Percentiles rank a stretch among this genome's conserved stretches.
Evolutionary conservation across 108 stramenopile species (phyloP).

Genomic region (Nannochloropsis gaditana): DNA sequence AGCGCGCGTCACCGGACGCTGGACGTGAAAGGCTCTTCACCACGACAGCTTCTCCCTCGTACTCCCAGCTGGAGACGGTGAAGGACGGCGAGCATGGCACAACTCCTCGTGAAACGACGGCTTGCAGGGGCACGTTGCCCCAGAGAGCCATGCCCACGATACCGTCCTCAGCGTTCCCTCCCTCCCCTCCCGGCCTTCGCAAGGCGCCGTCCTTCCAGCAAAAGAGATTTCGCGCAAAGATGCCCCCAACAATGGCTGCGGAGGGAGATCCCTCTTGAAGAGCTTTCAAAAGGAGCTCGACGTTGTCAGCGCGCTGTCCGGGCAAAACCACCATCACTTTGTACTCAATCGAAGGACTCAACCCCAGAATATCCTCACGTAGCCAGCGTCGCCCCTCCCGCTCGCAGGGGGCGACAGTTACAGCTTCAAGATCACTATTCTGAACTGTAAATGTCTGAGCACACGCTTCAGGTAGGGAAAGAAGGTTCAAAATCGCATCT

Average conservation of each 20-base stretch:
- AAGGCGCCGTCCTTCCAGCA: background rate
- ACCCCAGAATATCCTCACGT: background rate
- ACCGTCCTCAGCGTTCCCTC: background rate
- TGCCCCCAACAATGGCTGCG: background rate
- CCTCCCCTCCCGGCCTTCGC: background rate
- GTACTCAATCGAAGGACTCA: background rate
- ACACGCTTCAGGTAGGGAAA: background rate
- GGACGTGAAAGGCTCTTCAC: background rate
- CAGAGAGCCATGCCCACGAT: background rate
- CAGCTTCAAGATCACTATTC: background rate
- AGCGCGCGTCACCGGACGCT: background rate
- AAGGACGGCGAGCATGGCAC: background rate
- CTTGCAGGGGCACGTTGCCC: background rate
- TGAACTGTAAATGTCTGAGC: background rate
- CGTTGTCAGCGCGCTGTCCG: background rate
- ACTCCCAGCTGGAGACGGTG: background rate
- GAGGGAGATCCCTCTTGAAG: background rate
- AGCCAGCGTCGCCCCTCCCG: background rate
- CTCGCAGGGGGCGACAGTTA: background rate
- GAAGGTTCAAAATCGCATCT: background rate
- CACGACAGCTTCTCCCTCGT: background rate
- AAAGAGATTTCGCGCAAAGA: background rate
- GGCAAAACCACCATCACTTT: background rate
- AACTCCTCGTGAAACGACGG: background rate
- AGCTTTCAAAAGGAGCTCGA: background rate